phyloP scores from a whole-genome alignment of 1,139 yeast species.

The Candida buenavistaensis region DNA sequence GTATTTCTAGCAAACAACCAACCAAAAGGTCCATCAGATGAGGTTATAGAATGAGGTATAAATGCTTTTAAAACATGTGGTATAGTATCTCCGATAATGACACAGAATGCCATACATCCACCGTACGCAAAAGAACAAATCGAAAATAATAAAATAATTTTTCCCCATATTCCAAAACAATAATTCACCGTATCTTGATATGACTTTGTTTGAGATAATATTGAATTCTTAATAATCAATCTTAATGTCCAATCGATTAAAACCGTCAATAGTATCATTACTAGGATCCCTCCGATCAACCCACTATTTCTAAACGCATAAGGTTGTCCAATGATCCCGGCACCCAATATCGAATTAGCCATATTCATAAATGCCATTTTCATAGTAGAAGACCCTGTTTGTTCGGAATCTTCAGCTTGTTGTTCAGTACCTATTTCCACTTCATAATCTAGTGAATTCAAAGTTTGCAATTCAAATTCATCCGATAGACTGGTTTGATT shows the following conservation, averaged over 20 bases:
- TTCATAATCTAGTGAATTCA: constrained; percentile 24
- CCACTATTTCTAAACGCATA: constrained; percentile 85
- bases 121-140: constrained; percentile 93
- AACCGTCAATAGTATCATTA: constrained; percentile 59
- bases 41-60: constrained; percentile 51
- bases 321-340: constrained; percentile 94
- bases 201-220: constrained; percentile 69
- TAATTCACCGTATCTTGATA: constrained; percentile 84
- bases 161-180: constrained; percentile 78
- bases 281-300: constrained; percentile 66
- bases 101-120: constrained; percentile 91
- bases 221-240: constrained; percentile 80
- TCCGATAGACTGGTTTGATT: constrained; percentile 10
- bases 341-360: constrained; percentile 93
- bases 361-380: constrained; percentile 94
- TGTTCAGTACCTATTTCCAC: constrained; percentile 14
- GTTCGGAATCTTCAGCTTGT: constrained; percentile 12
- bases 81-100: constrained; percentile 91
- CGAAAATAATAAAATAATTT: constrained; percentile 63
- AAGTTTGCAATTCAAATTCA: constrained; percentile 27
- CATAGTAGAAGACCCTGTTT: constrained; percentile 49
- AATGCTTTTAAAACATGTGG: constrained; percentile 83
- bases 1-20: constrained; percentile 66
- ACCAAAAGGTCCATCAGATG: constrained; percentile 29
- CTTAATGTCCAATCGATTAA: constrained; percentile 86